phyloP scores from a whole-genome alignment of 345 rosid species.

The Melaleuca quinquenervia region DNA sequence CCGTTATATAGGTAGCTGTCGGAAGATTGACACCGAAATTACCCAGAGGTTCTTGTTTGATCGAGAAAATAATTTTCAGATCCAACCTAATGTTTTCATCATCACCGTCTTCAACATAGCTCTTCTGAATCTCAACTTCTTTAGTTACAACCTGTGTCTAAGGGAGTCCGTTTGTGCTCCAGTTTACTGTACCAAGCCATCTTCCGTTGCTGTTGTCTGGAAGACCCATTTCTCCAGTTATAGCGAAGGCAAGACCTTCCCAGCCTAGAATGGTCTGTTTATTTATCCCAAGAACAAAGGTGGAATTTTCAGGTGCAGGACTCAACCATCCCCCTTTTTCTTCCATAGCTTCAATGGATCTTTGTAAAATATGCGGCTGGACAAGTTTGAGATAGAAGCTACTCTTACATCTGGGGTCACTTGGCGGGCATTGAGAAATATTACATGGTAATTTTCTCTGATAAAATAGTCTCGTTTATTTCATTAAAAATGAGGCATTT shows the following conservation, averaged over 20 bases:
- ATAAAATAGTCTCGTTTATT: background rate
- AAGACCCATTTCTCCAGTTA: slow-evolving; percentile 12
- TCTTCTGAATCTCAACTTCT: slow-evolving; percentile 66
- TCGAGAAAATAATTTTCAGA: slow-evolving; percentile 29
- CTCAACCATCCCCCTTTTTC: background rate
- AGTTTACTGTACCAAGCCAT: slow-evolving; percentile 64
- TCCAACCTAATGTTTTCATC: slow-evolving; percentile 60
- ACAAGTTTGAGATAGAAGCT: background rate
- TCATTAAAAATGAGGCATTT: slow-evolving; percentile 14
- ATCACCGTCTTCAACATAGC: slow-evolving; percentile 34
- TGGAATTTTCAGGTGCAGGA: slow-evolving; percentile 33
- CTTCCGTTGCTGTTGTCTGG: slow-evolving; percentile 36
- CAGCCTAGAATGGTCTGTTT: slow-evolving; percentile 29
- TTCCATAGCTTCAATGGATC: slow-evolving; percentile 29
- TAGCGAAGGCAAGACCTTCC: slow-evolving; percentile 65
- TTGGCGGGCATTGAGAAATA: slow-evolving; percentile 25
- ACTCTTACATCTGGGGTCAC: slow-evolving; percentile 39
- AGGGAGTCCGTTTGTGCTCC: slow-evolving; percentile 5
- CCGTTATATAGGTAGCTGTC: slow-evolving; percentile 1
- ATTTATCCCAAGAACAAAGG: slow-evolving; percentile 39
- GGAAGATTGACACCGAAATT: slow-evolving; percentile 13
- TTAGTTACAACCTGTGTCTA: slow-evolving; percentile 32
- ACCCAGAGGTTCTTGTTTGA: slow-evolving; percentile 26
- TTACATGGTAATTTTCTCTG: background rate
- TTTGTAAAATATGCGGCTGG: slow-evolving; percentile 30